Evolutionary conservation across 2,329 filamentous ascomycete genomes (phyloP).

Genomic region (Epichloe elymi): DNA sequence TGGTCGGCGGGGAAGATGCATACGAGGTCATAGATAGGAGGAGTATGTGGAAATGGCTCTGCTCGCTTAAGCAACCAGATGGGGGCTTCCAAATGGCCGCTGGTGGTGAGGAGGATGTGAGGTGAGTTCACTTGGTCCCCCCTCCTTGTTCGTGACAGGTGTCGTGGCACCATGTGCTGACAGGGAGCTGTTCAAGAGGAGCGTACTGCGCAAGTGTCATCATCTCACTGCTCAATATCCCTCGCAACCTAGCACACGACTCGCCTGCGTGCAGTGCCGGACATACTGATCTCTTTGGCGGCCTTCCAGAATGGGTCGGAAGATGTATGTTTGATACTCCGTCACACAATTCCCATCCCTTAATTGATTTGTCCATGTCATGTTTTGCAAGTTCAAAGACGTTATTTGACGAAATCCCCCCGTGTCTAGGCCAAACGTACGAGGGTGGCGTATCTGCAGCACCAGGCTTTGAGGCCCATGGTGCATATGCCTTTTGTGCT

Average conservation of each 20-base stretch:
- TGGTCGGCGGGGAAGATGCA: constrained; percentile 62
- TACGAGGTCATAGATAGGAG: constrained; percentile 68
- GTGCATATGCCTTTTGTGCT: constrained; percentile 96
- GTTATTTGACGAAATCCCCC: constrained; percentile 3
- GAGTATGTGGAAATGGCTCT: constrained; percentile 85
- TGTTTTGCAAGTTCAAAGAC: constrained; percentile 6
- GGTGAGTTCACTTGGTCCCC: constrained; percentile 31
- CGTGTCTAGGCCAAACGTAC: constrained; percentile 65
- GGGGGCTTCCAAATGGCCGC: constrained; percentile 83
- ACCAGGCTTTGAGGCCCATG: constrained; percentile 83
- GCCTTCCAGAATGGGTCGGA: constrained; percentile 67
- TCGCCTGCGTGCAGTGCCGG: constrained; percentile 54
- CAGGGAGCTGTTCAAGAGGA: constrained; percentile 39
- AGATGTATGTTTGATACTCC: constrained; percentile 46
- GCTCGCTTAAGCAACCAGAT: constrained; percentile 68
- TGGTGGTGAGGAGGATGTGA: constrained; percentile 84
- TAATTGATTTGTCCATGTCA: constrained; percentile 8
- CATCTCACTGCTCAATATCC: constrained; percentile 71
- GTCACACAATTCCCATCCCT: neutral
- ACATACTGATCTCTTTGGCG: constrained; percentile 51
- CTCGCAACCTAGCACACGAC: constrained; percentile 61
- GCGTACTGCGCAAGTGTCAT: constrained; percentile 85
- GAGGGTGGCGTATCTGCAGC: constrained; percentile 86
- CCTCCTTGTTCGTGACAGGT: constrained; percentile 1
- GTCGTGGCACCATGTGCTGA: constrained; percentile 8